Conservation (phyloP, 2,329 filamentous ascomycete genomes). For the Ophiocordyceps unilateralis region DNA sequence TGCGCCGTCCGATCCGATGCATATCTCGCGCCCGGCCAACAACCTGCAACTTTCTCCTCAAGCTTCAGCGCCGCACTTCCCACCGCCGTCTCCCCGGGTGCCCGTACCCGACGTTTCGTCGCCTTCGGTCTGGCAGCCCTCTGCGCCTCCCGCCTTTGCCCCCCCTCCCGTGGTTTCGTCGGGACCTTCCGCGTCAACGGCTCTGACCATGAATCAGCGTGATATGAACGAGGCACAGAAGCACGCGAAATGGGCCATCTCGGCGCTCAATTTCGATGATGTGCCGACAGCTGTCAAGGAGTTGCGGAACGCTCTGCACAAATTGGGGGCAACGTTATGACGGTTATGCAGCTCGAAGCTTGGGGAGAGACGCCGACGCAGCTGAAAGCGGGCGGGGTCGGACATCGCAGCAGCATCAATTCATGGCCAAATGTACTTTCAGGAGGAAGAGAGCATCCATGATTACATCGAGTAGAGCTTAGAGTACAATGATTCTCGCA, state of each 20-base stretch:
- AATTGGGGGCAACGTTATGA: constrained; percentile 39
- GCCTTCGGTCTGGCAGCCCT: neutral
- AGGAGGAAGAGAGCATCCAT: neutral
- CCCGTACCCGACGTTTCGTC: neutral
- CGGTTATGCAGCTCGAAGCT: too few relatives aligned
- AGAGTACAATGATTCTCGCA: neutral
- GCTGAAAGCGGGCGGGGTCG: too few relatives aligned
- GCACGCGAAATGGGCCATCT: constrained; percentile 93
- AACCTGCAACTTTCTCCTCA: neutral
- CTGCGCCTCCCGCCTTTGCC: constrained; percentile 1
- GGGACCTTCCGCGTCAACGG: neutral
- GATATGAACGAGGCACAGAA: constrained; percentile 79
- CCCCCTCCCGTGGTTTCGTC: neutral
- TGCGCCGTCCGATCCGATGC: neutral
- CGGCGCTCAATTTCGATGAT: constrained; percentile 91
- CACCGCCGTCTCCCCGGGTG: neutral
- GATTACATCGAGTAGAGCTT: neutral
- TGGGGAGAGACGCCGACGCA: too few relatives aligned
- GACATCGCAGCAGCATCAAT: neutral
- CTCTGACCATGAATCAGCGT: constrained; percentile 10
- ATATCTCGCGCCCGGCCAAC: neutral
- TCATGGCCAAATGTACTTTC: neutral
- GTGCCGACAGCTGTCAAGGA: constrained; percentile 79
- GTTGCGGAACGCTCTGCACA: constrained; percentile 54
- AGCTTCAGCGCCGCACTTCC: neutral